A percentile compares a stretch with the other conserved stretches of the same genome.
Evolutionary conservation across 495 filamentous ascomycete species (phyloP).

Genomic region (Umbilicaria muhlenbergii): DNA sequence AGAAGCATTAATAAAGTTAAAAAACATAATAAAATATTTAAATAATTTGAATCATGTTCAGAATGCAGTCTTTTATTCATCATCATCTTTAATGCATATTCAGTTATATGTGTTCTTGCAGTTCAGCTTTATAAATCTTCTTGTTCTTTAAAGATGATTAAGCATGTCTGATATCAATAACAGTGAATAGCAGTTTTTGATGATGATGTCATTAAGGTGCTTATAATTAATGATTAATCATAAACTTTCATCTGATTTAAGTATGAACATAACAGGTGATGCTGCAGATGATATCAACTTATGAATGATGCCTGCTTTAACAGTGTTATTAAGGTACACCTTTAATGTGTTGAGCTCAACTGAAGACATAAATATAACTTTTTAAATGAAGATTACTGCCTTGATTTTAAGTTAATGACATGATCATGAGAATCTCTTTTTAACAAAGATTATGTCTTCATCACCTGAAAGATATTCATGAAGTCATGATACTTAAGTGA

Average conservation of each 20-base stretch:
- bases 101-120: not conserved
- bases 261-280: slow-evolving; percentile 20
- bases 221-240: slow-evolving; percentile 3
- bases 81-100: slow-evolving; percentile 1
- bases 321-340: too few relatives aligned
- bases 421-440: too few relatives aligned
- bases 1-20: slow-evolving; percentile 6
- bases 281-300: slow-evolving; percentile 2
- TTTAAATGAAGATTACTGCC: too few relatives aligned
- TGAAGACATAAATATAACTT: too few relatives aligned
- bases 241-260: not conserved
- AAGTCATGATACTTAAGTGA: too few relatives aligned
- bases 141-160: not conserved
- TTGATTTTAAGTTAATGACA: too few relatives aligned
- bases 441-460: too few relatives aligned
- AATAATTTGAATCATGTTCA: slow-evolving; percentile 10
- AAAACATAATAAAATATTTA: slow-evolving; percentile 10
- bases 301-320: too few relatives aligned
- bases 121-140: not conserved
- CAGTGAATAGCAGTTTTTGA: slow-evolving; percentile 8
- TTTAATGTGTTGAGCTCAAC: too few relatives aligned
- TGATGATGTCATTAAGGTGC: slow-evolving; percentile 6
- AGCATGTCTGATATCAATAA: slow-evolving; percentile 1
- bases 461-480: too few relatives aligned
- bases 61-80: slow-evolving; percentile 8